A percentile compares a stretch with the other conserved stretches of the same genome.
Evolutionary conservation across 306 rosid species (phyloP).

Genomic region (Rosa chinensis): DNA sequence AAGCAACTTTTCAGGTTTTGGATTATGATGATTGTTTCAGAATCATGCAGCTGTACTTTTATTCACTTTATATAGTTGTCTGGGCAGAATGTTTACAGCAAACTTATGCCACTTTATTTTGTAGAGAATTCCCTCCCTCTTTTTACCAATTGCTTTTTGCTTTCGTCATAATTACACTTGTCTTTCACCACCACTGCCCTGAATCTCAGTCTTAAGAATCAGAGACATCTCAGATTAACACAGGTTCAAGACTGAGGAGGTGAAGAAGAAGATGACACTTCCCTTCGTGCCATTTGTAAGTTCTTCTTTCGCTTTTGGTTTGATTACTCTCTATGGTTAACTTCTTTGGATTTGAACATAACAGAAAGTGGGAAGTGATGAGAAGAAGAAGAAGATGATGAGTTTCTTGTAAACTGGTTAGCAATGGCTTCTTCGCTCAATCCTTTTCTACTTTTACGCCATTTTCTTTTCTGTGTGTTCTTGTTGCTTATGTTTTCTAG

Average conservation of each 20-base stretch:
- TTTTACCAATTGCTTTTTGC: slow-evolving; percentile 59
- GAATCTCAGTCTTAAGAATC: neutral
- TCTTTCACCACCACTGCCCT: slow-evolving; percentile 46
- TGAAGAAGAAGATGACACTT: neutral
- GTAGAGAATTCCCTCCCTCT: slow-evolving; percentile 77
- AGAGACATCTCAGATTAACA: neutral
- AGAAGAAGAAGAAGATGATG: slow-evolving; percentile 2
- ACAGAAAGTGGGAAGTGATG: neutral
- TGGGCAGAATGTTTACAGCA: no score
- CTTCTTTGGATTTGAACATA: neutral
- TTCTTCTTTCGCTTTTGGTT: neutral
- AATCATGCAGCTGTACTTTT: neutral
- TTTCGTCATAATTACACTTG: slow-evolving; percentile 56
- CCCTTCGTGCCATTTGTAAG: neutral
- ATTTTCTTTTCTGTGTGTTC: neutral
- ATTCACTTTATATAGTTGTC: no score
- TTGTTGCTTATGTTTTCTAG: slow-evolving; percentile 5
- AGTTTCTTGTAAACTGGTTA: slow-evolving; percentile 1
- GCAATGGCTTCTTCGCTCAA: slow-evolving; percentile 22
- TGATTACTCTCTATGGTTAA: neutral
- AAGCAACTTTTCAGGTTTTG: neutral
- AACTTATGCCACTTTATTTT: slow-evolving; percentile 57
- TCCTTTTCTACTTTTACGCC: neutral
- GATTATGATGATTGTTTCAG: neutral
- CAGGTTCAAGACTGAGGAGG: neutral